These are phyloP conservation scores for Penicilliopsis zonata DNA, from an alignment of 495 filamentous ascomycete species.

Conservation along the genomic window DNA sequence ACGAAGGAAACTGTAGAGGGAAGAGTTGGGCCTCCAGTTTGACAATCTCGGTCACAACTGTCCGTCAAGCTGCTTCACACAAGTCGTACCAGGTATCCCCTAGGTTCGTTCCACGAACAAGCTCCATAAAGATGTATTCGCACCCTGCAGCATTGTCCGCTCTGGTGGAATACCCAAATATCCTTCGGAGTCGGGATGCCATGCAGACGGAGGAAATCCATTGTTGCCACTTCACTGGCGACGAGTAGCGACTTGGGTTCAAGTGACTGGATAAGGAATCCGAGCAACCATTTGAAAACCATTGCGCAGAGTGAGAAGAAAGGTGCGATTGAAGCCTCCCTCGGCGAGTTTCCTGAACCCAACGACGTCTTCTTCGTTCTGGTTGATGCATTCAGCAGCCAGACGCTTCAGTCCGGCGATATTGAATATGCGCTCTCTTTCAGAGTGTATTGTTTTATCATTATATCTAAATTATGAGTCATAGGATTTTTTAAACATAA, in stretches of 20 bases:
- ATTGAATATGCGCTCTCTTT: conserved; percentile 13
- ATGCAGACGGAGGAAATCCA: not conserved
- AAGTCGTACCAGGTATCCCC: conserved; percentile 10
- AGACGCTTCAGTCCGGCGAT: conserved; percentile 14
- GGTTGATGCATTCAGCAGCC: conserved; percentile 7
- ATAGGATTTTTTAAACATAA: not conserved
- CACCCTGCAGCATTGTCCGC: not conserved
- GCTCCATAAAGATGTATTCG: not conserved
- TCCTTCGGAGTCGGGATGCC: not conserved
- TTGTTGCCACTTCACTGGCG: not conserved
- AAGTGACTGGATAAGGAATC: not conserved
- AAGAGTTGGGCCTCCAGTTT: conserved; percentile 7
- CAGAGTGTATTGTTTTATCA: conserved; percentile 7
- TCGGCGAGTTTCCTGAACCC: conserved; percentile 18
- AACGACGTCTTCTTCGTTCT: conserved; percentile 6
- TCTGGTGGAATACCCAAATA: not conserved
- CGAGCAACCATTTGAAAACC: conserved; percentile 13
- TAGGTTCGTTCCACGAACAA: conserved; percentile 2
- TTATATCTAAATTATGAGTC: conserved; percentile 12
- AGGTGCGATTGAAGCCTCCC: conserved; percentile 20
- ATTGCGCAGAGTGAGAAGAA: conserved; percentile 12
- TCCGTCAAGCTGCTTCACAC: conserved; percentile 3
- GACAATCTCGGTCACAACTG: conserved; percentile 4
- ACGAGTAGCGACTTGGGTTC: not conserved
- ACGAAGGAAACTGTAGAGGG: conserved; percentile 6